Base-by-base conservation (phyloP, 345 rosid genomes). In the Aquilaria sinensis region DNA sequence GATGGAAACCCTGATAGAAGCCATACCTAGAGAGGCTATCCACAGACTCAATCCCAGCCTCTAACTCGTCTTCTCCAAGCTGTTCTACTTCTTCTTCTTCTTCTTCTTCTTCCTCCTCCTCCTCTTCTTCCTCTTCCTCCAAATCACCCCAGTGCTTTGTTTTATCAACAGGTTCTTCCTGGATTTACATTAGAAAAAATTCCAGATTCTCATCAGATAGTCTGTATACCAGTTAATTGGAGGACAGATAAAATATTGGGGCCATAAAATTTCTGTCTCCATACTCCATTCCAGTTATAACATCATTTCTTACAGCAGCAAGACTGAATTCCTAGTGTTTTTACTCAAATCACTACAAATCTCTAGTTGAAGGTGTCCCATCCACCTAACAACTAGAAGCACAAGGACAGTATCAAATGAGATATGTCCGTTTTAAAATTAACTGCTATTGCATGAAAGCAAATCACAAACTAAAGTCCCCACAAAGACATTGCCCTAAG, bases 81-180 rank as follows among this genome's bases (percentile, higher is more conserved):
- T 74, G 74, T 67, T 37, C 43, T 37, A 4, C 7, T 5, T 91
- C 96, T 52, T 88, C 94, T 57, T 68, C 81, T 50, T 84, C 83
- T 62, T 87, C 92, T 37, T 81, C 89, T 15, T 85, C 97, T 49
- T 90, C 93, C 33, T 82, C 82, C 48, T 71, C 43, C 48, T 71
- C 43, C 43, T 37, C 66, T 58, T 66, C 69, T 41, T 66, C 69
- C 56, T 66, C 70, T 71, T 95, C 99, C 82, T 95, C 99, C 80
- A 95, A 78, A 78, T 95, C 99, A 80, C 98, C 99, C 99, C 99
- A 95, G 70, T 95, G 99, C 78, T 87, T 95, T 12, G 85, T 83
- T 78, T 95, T 95, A 70, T 95, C 99, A 65, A 95, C 83, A 50
- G 99, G 99, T 81, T 95, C 99, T 67, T 89, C 98, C 99, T 95